phyloP scores from a whole-genome alignment of 2,329 filamentous ascomycete genomes.

The Cadophora malorum region DNA sequence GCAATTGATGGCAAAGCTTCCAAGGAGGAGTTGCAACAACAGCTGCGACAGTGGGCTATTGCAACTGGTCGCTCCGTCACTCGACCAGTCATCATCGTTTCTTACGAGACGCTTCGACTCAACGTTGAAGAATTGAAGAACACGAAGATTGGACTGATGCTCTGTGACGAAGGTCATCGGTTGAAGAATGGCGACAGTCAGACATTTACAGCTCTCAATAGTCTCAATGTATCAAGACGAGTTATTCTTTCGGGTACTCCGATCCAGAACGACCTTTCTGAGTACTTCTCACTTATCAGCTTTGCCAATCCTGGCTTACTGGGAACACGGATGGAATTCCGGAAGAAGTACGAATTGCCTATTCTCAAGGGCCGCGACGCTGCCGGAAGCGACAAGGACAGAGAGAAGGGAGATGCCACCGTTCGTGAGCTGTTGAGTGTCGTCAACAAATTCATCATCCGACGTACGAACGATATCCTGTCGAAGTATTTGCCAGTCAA shows the following conservation, averaged over 20 bases:
- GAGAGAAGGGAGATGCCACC: slow-evolving; percentile 82
- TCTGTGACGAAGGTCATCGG: slow-evolving; percentile 96
- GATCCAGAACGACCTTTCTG: slow-evolving; percentile 97
- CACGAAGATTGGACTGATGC: slow-evolving; percentile 87
- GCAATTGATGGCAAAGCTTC: slow-evolving; percentile 96
- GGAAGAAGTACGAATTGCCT: slow-evolving; percentile 91
- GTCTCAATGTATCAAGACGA: slow-evolving; percentile 84
- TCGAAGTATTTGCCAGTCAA: slow-evolving; percentile 98
- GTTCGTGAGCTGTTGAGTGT: slow-evolving; percentile 79
- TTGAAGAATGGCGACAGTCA: slow-evolving; percentile 96
- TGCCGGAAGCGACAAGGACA: slow-evolving; percentile 81
- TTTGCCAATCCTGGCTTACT: slow-evolving; percentile 95
- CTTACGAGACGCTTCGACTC: slow-evolving; percentile 92
- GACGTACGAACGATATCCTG: slow-evolving; percentile 94
- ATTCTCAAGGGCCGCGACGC: slow-evolving; percentile 93
- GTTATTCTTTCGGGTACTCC: slow-evolving; percentile 97
- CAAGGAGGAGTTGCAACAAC: slow-evolving; percentile 89
- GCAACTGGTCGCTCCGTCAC: slow-evolving; percentile 88
- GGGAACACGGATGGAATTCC: slow-evolving; percentile 87
- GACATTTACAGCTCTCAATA: slow-evolving; percentile 91
- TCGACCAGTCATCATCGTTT: slow-evolving; percentile 93
- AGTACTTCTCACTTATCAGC: slow-evolving; percentile 95
- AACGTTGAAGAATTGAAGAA: slow-evolving; percentile 91
- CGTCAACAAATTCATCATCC: slow-evolving; percentile 98
- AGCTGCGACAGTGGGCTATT: slow-evolving; percentile 94